Percentiles rank a stretch among this genome's conserved stretches.
These are phyloP conservation scores for Hyphopichia khmerensis DNA, from an alignment of 1,139 yeast species.

Conservation along the genomic window DNA sequence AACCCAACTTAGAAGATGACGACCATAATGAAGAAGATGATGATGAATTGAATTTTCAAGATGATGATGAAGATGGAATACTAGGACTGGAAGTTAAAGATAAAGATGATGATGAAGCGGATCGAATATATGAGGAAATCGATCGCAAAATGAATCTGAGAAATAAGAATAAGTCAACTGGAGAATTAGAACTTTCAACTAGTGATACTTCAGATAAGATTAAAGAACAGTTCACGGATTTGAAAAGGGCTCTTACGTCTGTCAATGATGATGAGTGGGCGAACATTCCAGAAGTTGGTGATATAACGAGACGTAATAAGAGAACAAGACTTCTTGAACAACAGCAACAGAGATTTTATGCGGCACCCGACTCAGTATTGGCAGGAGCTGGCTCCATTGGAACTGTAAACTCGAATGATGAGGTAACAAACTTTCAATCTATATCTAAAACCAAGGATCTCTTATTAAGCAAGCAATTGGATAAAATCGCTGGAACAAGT, in stretches of 20 bases:
- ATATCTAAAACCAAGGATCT: conserved; percentile 55
- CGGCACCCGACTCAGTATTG: conserved; percentile 75
- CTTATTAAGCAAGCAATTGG: conserved; percentile 49
- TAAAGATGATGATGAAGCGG: conserved; percentile 67
- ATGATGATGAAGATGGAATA: conserved; percentile 26
- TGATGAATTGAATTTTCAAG: conserved; percentile 17
- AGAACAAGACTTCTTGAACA: conserved; percentile 64
- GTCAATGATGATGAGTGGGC: conserved; percentile 79
- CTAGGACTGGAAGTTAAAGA: conserved; percentile 20
- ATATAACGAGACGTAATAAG: conserved; percentile 77
- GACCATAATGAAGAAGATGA: conserved; percentile 25
- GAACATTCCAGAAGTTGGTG: conserved; percentile 83
- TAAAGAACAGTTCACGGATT: conserved; percentile 38
- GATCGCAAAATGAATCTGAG: conserved; percentile 53
- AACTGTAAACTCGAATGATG: conserved; percentile 10
- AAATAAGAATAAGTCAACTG: conserved; percentile 24
- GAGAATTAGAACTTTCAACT: conserved; percentile 10
- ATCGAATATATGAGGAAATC: conserved; percentile 60
- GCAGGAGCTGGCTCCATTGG: conserved; percentile 23
- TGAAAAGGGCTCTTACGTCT: conserved; percentile 59
- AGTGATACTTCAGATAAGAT: conserved; percentile 17
- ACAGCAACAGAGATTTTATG: conserved; percentile 68
- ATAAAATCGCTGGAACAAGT: conserved; percentile 14
- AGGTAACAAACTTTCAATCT: conserved; percentile 43
- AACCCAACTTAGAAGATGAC: conserved; percentile 28